Evolutionary conservation across 2,329 filamentous ascomycete genomes (phyloP), one percentile per base, ranked within the genome.

Genomic region (Amauroascus verrucosus): DNA sequence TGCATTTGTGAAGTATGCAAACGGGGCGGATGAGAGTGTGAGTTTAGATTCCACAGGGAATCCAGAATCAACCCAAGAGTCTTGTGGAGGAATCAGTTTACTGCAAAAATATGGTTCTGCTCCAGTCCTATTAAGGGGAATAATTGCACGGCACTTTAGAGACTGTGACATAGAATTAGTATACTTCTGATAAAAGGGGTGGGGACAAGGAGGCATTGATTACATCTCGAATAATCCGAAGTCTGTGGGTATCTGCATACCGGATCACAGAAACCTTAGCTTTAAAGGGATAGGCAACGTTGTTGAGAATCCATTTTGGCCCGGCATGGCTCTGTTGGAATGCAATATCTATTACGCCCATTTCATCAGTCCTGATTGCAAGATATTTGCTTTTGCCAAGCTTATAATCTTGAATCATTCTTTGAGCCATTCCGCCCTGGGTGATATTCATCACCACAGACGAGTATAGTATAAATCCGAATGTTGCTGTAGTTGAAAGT

Each of bases 61-160:
- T 14, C 54, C 46, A 41, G 51, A 55, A 51, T 54, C 51, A 45
- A 58, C 38, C 54, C 52, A 58, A 52, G 37, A 57, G 26, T 53
- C n/a, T 28, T 51, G n/a, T 47, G 54, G 56, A 18, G 54, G 55
- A 43, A 16, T 45, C 28, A 43, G 41, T 44, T 32, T 9, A 28
- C 28, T 26, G 14, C 44, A 22, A 35, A 58, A 56, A 46, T 52
- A 58, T 38, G 56, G 54, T 51, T 56, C 54, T 30, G 52, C 51
- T 33, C 56, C 48, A 41, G 20, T 28, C 44, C 56, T 33, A 40
- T 56, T 57, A 28, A 47, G 44, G 24, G 56, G 52, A 43, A 53
- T 48, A 51, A 58, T 58, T 16, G 56, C 54, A 54, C 54, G 54
- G 48, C 54, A 58, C 37, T 57, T 58, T 22, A 47, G 43, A 47